Evolutionary conservation across 2,329 filamentous ascomycete species (phyloP).

Genomic region (Gnomoniopsis sp.): DNA sequence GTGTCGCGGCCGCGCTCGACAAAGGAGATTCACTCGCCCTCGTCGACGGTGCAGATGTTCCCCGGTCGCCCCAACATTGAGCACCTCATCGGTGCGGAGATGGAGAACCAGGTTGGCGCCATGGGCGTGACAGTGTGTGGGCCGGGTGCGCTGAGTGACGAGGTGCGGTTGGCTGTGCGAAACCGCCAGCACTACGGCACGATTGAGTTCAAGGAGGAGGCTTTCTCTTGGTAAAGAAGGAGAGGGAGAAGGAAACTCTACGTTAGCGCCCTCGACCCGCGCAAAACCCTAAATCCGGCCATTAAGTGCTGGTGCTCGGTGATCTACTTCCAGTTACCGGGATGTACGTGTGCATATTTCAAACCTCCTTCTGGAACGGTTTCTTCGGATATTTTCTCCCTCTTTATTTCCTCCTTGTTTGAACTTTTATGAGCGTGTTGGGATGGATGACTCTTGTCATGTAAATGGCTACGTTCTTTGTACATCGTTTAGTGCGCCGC

Average conservation of each 20-base stretch:
- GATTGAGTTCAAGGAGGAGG: constrained; percentile 77
- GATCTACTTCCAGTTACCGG: too few species aligned
- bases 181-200: constrained; percentile 60
- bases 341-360: not conserved
- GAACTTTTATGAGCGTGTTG: not conserved
- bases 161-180: constrained; percentile 67
- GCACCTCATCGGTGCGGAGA: constrained; percentile 68
- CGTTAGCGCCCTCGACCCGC: too few species aligned
- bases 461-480: not conserved
- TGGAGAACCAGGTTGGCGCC: constrained; percentile 70
- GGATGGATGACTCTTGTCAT: not conserved
- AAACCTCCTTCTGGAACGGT: not conserved
- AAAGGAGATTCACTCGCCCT: constrained; percentile 78
- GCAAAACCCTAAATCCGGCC: too few species aligned
- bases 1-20: constrained; percentile 71
- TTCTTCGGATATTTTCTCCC: not conserved
- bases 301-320: too few species aligned
- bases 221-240: constrained; percentile 57
- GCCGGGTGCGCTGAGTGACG: constrained; percentile 69
- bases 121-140: constrained; percentile 75
- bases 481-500: constrained; percentile 1
- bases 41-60: constrained; percentile 79
- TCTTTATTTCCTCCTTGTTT: not conserved
- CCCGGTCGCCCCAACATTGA: constrained; percentile 73
- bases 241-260: too few species aligned